Evolutionary conservation across 2,329 filamentous ascomycete species (phyloP).

Genomic region (Calonectria multiphialidica): DNA sequence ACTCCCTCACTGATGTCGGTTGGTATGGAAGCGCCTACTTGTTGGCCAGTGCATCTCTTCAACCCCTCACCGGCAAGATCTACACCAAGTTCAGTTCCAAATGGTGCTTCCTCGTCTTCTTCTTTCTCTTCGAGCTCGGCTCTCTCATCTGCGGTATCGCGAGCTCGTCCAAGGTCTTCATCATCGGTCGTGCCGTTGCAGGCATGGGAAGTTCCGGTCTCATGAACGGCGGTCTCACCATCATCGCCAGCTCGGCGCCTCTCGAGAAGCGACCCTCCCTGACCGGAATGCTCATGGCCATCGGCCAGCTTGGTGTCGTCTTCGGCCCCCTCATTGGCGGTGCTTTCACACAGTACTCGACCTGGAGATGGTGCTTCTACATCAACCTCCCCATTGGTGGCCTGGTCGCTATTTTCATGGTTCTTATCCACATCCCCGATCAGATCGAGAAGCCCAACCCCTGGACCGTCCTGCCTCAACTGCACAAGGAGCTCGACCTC

Average conservation of each 20-base stretch:
- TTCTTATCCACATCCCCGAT: slow-evolving; percentile 1
- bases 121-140: neutral
- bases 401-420: neutral
- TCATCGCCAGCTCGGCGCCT: neutral
- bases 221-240: neutral
- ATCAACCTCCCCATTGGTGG: slow-evolving; percentile 13
- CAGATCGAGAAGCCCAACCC: slow-evolving; percentile 5
- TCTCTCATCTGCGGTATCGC: slow-evolving; percentile 1
- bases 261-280: neutral
- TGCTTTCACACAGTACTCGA: neutral
- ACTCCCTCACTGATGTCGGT: neutral
- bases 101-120: neutral
- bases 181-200: slow-evolving; percentile 5
- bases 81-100: slow-evolving; percentile 2
- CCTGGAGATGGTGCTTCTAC: slow-evolving; percentile 12
- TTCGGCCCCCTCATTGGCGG: neutral
- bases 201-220: slow-evolving; percentile 2
- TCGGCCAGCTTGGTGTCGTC: neutral
- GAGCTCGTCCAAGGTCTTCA: neutral
- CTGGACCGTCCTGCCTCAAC: neutral
- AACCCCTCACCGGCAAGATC: neutral
- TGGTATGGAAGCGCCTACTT: slow-evolving; percentile 5
- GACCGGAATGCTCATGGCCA: neutral
- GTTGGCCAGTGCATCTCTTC: neutral
- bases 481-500: slow-evolving; percentile 4